Evolutionary conservation across 768 basidiomycete genomes (phyloP).

Genomic region (Lyophyllum atratum): DNA sequence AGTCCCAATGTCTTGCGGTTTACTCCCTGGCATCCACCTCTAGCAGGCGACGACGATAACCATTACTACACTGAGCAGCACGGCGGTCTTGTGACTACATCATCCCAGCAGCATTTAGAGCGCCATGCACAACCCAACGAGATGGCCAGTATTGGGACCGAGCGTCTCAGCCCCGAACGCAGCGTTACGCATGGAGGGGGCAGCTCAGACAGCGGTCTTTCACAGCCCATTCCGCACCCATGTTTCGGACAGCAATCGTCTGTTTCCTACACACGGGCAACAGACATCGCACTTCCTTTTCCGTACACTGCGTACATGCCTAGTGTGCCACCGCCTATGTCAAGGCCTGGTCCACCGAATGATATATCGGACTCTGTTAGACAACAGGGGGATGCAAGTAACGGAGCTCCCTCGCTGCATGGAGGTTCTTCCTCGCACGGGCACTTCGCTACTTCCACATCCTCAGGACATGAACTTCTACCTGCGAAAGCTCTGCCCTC

Average conservation of each 20-base stretch:
- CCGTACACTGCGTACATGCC: not conserved
- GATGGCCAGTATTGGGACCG: slow-evolving; percentile 11
- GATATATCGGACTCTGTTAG: not conserved
- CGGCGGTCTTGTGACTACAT: slow-evolving; percentile 8
- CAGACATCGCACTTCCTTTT: not conserved
- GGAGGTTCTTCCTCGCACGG: slow-evolving; percentile 10
- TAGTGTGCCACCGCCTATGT: slow-evolving; percentile 5
- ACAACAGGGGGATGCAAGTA: slow-evolving; percentile 1
- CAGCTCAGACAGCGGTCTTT: slow-evolving; percentile 24
- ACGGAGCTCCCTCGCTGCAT: slow-evolving; percentile 7
- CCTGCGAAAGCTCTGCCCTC: not conserved
- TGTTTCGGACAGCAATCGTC: slow-evolving; percentile 24
- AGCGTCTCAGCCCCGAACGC: not conserved
- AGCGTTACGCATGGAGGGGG: slow-evolving; percentile 14
- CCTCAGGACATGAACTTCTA: slow-evolving; percentile 6
- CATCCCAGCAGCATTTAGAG: slow-evolving; percentile 12
- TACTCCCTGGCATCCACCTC: slow-evolving; percentile 30
- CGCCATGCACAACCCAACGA: slow-evolving; percentile 17
- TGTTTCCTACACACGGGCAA: slow-evolving; percentile 14
- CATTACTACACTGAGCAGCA: slow-evolving; percentile 10
- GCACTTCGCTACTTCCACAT: not conserved
- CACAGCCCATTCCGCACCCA: slow-evolving; percentile 8
- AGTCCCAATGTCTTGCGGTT: slow-evolving; percentile 15
- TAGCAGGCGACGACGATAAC: slow-evolving; percentile 31
- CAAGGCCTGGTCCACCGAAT: not conserved